These are phyloP conservation scores for Colletotrichum incanum DNA, from an alignment of 2,329 filamentous ascomycete genomes.

Conservation along the genomic window DNA sequence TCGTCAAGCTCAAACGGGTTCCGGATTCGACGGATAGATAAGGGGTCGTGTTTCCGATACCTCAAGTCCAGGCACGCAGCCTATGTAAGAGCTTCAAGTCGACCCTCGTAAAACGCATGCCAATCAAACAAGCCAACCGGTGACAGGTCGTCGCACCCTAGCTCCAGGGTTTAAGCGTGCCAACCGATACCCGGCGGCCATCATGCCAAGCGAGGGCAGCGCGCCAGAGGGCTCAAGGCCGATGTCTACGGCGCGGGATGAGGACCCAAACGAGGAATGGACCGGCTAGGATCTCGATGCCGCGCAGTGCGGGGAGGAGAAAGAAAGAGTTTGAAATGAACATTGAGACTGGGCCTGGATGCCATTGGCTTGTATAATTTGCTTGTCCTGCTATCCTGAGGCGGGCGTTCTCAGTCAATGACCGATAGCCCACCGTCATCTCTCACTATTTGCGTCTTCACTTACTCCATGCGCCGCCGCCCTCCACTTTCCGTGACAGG, in stretches of 20 bases:
- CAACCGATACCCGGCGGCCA: slow-evolving; percentile 40
- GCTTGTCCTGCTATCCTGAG: not conserved
- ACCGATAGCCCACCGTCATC: slow-evolving; percentile 2
- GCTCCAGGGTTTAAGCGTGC: not conserved
- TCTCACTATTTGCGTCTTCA: slow-evolving; percentile 14
- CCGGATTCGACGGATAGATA: slow-evolving; percentile 3
- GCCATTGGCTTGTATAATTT: not conserved
- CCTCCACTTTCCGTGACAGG: slow-evolving; percentile 31
- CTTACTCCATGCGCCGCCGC: slow-evolving; percentile 3
- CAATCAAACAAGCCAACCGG: not conserved
- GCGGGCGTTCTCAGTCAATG: too few species aligned
- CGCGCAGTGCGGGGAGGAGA: not conserved
- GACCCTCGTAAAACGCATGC: slow-evolving; percentile 11
- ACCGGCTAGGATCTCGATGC: slow-evolving; percentile 26
- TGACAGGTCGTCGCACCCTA: not conserved
- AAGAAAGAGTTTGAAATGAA: not conserved
- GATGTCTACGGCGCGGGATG: slow-evolving; percentile 26
- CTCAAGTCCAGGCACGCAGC: not conserved
- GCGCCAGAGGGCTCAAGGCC: slow-evolving; percentile 12
- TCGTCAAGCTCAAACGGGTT: not conserved
- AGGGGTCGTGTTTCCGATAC: not conserved
- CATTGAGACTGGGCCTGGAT: not conserved
- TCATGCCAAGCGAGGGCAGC: slow-evolving; percentile 3
- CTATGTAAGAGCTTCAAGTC: not conserved
- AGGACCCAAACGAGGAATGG: slow-evolving; percentile 26